These are phyloP conservation scores for Ceratocystiopsis brevicomis DNA, from an alignment of 2,329 filamentous ascomycete genomes.

Conservation along the genomic window DNA sequence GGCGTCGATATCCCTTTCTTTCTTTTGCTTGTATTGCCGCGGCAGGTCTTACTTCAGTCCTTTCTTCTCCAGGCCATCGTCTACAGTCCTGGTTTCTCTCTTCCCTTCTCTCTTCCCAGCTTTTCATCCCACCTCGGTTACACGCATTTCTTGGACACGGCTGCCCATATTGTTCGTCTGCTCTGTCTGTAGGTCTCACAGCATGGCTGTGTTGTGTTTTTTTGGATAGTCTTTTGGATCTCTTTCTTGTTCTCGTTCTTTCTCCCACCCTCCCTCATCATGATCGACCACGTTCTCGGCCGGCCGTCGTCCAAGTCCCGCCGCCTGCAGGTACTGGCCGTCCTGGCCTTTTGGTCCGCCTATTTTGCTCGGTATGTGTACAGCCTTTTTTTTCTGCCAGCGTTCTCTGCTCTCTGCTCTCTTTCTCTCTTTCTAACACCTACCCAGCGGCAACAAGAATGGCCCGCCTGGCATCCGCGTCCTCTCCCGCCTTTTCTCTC, in stretches of 20 bases:
- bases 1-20: no score
- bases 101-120: no score
- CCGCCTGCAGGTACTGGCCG: constrained; percentile 78
- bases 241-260: not conserved
- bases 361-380: constrained; percentile 51
- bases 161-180: no score
- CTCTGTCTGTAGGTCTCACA: no score
- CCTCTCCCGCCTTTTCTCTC: constrained; percentile 53
- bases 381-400: not conserved
- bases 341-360: constrained; percentile 76
- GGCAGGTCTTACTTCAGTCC: not conserved
- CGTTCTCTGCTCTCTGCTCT: no score
- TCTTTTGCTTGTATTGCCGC: no score
- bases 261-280: constrained; percentile 13
- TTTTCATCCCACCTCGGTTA: not conserved
- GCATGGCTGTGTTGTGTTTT: no score
- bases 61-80: not conserved
- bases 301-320: constrained; percentile 80
- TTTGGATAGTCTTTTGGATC: no score
- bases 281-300: constrained; percentile 79
- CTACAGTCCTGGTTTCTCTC: no score
- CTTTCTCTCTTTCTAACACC: constrained; percentile 7
- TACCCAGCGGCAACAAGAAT: constrained; percentile 57
- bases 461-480: constrained; percentile 60
- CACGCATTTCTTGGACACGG: no score